Conservation (phyloP, 352 stramenopile genomes). For the Globisporangium solare region DNA sequence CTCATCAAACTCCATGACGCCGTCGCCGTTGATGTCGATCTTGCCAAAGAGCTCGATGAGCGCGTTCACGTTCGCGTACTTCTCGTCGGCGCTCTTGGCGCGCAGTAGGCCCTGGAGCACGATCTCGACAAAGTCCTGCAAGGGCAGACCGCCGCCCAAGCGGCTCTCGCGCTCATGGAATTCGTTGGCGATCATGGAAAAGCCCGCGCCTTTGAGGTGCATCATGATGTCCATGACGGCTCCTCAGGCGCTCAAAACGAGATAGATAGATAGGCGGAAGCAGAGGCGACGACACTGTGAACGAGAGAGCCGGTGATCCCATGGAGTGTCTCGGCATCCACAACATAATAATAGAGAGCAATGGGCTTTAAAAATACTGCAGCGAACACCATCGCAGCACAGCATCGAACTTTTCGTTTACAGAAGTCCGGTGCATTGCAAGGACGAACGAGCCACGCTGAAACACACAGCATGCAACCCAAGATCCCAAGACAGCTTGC, state of each 20-base stretch:
- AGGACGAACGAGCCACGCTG: too few relatives aligned
- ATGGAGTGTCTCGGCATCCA: too few relatives aligned
- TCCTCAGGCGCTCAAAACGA: background rate
- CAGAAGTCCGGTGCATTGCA: too few relatives aligned
- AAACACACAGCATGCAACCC: too few relatives aligned
- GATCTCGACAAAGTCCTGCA: slow-evolving; percentile 82
- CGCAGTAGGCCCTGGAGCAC: slow-evolving; percentile 54
- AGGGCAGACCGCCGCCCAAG: slow-evolving; percentile 50
- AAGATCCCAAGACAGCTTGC: too few relatives aligned
- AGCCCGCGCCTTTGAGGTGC: slow-evolving; percentile 66
- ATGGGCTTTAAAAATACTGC: too few relatives aligned
- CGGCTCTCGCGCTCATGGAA: slow-evolving; percentile 62
- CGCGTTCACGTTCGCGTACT: slow-evolving; percentile 44
- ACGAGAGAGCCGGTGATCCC: too few relatives aligned
- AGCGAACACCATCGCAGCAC: too few relatives aligned
- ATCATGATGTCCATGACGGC: slow-evolving; percentile 77
- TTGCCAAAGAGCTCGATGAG: slow-evolving; percentile 80
- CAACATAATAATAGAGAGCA: too few relatives aligned
- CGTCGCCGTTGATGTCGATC: slow-evolving; percentile 88
- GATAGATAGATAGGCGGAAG: too few relatives aligned
- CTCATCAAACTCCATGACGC: slow-evolving; percentile 82
- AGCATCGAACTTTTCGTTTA: too few relatives aligned
- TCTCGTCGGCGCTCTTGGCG: slow-evolving; percentile 36
- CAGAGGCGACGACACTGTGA: too few relatives aligned
- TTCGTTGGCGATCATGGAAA: slow-evolving; percentile 73